Evolutionary conservation across 1,284 basidiomycete genomes (phyloP), one percentile per base, ranked within the genome.

Genomic region (Singerocomus rubriflavus): DNA sequence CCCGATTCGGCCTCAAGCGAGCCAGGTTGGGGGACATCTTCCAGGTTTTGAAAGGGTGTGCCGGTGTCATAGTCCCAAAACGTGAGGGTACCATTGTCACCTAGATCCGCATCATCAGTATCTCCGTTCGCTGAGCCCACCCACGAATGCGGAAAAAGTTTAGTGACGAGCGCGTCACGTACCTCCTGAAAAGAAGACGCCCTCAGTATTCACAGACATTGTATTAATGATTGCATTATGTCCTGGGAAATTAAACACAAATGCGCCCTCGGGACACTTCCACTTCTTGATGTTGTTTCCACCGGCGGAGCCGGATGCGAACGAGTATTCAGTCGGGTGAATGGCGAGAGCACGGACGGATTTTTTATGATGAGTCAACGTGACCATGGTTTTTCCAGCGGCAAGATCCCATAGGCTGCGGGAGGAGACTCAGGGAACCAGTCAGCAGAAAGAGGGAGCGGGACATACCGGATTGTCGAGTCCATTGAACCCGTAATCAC

Each of bases 231-330:
- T 98, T 1, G 93, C 91, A 57, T 98, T 94, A 68, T 98, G 96
- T 0, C 95, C 94, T 47, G 84, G 80, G 70, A 98, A 98, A 74
- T 98, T 98, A 78, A 88, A 91, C 8, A 98, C 93, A 59, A 99
- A 96, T 2, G 82, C 74, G 36, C 97, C 97, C 57, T 98, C 93
- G 11, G 96, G 96, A 63, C 92, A 98, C 64, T 96, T 95, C 96
- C 96, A 99, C 68, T 98, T 98, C 71, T 99, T 99, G 75, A 99
- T 97, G 70, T 98, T 98, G 75, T 97, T 97, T 0, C 93, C 94
- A 12, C 96, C 96, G 0, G 95, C 89, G 8, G 91, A 94, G 37
- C 91, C 96, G 2, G 90, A 90, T 6, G 93, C 96, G 63, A 99
- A 99, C 35, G 87, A 89, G 73, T 93, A 99, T 65, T 99, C 95